phyloP scores from a whole-genome alignment of 2,329 filamentous ascomycete genomes.

The Xylaria sp. region DNA sequence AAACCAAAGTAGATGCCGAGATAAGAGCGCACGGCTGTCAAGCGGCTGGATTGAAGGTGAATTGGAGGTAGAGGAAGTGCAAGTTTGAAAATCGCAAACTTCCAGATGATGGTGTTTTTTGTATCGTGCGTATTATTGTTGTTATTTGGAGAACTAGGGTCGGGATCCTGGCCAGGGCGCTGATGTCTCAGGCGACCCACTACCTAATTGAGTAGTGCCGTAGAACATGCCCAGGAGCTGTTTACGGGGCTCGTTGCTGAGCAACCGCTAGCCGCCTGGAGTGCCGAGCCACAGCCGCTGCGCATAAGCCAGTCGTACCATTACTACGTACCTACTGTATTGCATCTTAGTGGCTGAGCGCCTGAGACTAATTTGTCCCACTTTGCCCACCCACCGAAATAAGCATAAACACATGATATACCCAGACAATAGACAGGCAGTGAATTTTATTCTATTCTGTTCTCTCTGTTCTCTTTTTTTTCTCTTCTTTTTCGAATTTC shows the following conservation, averaged over 20 bases:
- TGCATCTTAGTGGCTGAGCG: neutral
- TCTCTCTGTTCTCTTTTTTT: too few relatives aligned
- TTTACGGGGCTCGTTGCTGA: conserved; percentile 43
- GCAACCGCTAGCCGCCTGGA: conserved; percentile 37
- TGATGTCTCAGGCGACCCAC: conserved; percentile 42
- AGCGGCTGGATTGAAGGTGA: conserved; percentile 10
- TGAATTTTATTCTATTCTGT: too few relatives aligned
- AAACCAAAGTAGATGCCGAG: neutral
- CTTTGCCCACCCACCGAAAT: too few relatives aligned
- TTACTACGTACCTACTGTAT: neutral
- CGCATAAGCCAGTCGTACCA: too few relatives aligned
- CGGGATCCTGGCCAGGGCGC: conserved; percentile 39
- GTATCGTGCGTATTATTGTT: conserved; percentile 47
- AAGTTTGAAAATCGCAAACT: conserved; percentile 20
- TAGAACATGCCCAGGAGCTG: conserved; percentile 31
- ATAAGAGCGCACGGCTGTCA: neutral
- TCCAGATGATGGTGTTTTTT: conserved; percentile 47
- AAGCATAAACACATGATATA: too few relatives aligned
- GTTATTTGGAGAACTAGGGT: conserved; percentile 43
- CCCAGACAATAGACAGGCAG: too few relatives aligned
- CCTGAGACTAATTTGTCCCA: neutral
- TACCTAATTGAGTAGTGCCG: conserved; percentile 37
- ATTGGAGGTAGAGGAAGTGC: conserved; percentile 26
- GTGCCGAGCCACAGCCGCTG: conserved; percentile 4
- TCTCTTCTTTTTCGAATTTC: too few relatives aligned